Base-by-base conservation (phyloP, 441 rosid genomes). In the Francoa sonchifolia region DNA sequence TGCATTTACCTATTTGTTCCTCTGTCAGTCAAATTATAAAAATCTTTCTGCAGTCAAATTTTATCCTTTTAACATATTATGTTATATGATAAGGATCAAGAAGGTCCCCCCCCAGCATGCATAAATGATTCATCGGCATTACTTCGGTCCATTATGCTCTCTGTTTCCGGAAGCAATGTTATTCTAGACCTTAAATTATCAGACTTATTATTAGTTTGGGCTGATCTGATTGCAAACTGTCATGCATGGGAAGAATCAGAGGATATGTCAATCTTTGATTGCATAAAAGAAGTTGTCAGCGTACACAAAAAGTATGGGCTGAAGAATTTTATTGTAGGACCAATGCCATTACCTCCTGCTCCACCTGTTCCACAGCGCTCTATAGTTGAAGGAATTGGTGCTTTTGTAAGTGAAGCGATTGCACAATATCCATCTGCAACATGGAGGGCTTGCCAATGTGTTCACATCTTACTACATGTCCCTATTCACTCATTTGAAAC, bases 221-320 rank as follows among this genome's bases (percentile, higher is more conserved):
- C 93, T 44, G 73, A 69, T 68, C 56, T 81, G 54, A 74, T 85
- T 58, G 75, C 80, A 42, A 82, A 73, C 41, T 82, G 93, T 84
- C 66, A 74, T 73, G 75, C 80, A 32, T 85, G 96, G 96, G 93
- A 81, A 63, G 96, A 85, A 73, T 73, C 83, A 5, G 93, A 79
- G 71, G 93, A 85, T 57, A 66, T 74, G 32, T 68, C 83, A 27
- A 57, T 85, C 40, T 85, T 85, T 58, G 71, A 78, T 58, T 81
- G 96, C 71, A 85, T 85, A 34, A 76, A 73, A 61, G 89, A 79
- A 60, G 78, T 63, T 45, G 75, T 82, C 54, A 68, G 60, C 39
- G 61, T 82, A 23, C 62, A 61, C 50, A 50, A 50, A 38, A 82
- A 67, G 52, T 76, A 72, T 46, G 75, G 66, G 17, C 61, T 82